These are phyloP conservation scores for Cyclotella distinguenda DNA, from an alignment of 108 stramenopile genomes.

Conservation along the genomic window DNA sequence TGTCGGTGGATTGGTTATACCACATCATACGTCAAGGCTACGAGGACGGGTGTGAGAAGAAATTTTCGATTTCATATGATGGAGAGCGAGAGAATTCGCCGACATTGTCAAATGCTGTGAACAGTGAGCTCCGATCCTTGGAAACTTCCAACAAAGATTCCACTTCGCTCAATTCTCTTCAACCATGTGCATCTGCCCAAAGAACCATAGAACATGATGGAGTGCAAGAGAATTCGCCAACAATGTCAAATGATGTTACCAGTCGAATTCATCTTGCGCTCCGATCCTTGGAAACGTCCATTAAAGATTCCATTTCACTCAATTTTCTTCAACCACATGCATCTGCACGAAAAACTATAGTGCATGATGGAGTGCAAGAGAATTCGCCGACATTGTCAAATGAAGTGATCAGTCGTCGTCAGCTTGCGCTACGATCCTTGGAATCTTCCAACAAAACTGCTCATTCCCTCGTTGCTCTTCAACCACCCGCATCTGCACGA, in stretches of 20 bases:
- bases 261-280: conserved; percentile 19
- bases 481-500: not conserved
- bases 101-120: not conserved
- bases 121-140: not conserved
- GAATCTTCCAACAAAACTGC: not conserved
- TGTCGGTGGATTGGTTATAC: conserved; percentile 74
- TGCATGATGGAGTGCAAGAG: not conserved
- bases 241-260: not conserved
- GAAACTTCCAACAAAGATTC: not conserved
- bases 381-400: not conserved
- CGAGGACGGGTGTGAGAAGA: conserved; percentile 46
- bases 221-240: not conserved
- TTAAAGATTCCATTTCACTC: not conserved
- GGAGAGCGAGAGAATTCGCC: not conserved
- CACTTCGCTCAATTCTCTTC: too few species aligned
- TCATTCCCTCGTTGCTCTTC: conserved; percentile 4
- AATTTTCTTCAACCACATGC: conserved; percentile 13
- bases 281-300: conserved; percentile 14
- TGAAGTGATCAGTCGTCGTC: conserved; percentile 10
- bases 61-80: conserved; percentile 38
- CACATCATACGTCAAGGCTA: conserved; percentile 66
- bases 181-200: not conserved
- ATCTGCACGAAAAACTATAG: too few species aligned
- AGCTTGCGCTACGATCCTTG: conserved; percentile 15
- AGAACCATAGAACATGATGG: too few species aligned